Conservation (phyloP, 352 stramenopile species). For the Pythium sp. region DNA sequence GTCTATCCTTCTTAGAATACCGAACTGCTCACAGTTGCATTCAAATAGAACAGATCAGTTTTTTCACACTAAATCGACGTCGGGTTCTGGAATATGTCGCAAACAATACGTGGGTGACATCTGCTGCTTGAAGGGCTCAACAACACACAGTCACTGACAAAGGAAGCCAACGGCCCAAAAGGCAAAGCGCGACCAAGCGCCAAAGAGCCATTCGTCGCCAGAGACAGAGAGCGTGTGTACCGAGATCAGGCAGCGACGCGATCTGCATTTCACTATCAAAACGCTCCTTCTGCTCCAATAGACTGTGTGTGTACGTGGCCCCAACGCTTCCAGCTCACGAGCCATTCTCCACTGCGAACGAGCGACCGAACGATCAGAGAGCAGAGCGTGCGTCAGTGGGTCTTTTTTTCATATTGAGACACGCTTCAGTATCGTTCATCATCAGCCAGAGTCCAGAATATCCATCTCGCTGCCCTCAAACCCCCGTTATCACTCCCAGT, state of each 20-base stretch:
- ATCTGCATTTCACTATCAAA: neutral
- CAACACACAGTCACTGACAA: neutral
- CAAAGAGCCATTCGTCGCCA: conserved; percentile 7
- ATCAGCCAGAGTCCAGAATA: neutral
- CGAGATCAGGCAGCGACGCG: neutral
- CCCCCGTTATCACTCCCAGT: neutral
- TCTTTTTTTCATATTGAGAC: conserved; percentile 8
- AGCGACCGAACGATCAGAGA: conserved; percentile 1
- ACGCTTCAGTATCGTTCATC: neutral
- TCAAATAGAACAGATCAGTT: neutral
- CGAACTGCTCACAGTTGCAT: neutral
- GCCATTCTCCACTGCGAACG: neutral
- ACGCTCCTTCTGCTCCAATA: neutral
- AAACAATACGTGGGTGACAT: conserved; percentile 3
- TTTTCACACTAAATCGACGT: neutral
- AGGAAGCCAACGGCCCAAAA: neutral
- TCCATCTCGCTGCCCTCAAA: neutral
- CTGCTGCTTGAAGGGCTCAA: neutral
- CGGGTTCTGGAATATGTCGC: neutral
- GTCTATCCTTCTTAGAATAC: neutral
- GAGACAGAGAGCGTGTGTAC: conserved; percentile 1
- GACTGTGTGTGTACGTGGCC: neutral
- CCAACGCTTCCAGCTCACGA: neutral
- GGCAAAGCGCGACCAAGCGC: neutral
- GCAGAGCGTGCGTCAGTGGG: conserved; percentile 1